These are phyloP conservation scores for Puccinia horiana DNA, from an alignment of 1,284 basidiomycete genomes.

Conservation along the genomic window DNA sequence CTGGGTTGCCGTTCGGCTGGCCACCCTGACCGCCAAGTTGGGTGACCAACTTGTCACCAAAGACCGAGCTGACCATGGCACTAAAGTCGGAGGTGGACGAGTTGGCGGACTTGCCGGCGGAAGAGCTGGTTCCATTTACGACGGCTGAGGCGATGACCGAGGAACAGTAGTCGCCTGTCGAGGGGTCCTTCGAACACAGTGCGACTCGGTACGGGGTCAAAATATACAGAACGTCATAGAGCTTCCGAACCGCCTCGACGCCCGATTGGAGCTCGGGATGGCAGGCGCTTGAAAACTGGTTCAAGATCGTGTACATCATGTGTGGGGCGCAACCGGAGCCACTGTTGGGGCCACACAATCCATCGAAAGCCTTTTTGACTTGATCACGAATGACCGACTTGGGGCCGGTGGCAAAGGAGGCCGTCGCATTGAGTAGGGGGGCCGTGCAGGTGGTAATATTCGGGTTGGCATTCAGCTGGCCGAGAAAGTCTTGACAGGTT, in stretches of 20 bases:
- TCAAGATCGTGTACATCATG: slow-evolving; percentile 35
- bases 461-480: slow-evolving; percentile 33
- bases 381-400: slow-evolving; percentile 33
- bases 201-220: slow-evolving; percentile 36
- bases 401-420: slow-evolving; percentile 33
- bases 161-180: slow-evolving; percentile 33
- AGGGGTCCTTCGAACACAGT: slow-evolving; percentile 40
- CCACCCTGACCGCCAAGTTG: slow-evolving; percentile 5
- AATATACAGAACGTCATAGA: slow-evolving; percentile 43
- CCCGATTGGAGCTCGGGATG: slow-evolving; percentile 19
- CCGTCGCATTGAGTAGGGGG: slow-evolving; percentile 39
- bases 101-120: slow-evolving; percentile 1
- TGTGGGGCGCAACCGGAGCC: slow-evolving; percentile 22
- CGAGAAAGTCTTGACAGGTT: slow-evolving; percentile 35
- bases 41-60: slow-evolving; percentile 24
- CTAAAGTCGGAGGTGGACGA: slow-evolving; percentile 35
- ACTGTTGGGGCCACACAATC: slow-evolving; percentile 25
- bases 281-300: slow-evolving; percentile 35
- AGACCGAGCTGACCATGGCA: slow-evolving; percentile 32
- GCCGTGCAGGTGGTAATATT: slow-evolving; percentile 37
- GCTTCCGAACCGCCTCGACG: neutral
- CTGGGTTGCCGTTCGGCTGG: neutral
- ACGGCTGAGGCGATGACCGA: slow-evolving; percentile 35
- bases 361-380: slow-evolving; percentile 40
- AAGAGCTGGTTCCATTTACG: slow-evolving; percentile 25